A percentile compares a stretch with the other conserved stretches of the same genome.
phyloP scores from a whole-genome alignment of 2,329 filamentous ascomycete species.

The Aspergillus costaricaensis region DNA sequence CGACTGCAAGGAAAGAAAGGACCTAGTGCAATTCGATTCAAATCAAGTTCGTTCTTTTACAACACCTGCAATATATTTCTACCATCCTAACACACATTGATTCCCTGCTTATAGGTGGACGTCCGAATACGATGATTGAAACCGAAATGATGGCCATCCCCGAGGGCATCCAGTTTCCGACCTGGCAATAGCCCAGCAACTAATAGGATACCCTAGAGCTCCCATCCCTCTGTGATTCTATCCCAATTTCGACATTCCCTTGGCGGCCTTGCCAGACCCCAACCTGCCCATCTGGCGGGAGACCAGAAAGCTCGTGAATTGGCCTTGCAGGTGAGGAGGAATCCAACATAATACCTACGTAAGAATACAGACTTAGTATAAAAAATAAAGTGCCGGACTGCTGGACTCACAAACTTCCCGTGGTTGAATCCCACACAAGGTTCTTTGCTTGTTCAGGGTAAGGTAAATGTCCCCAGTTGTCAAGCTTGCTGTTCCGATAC shows the following conservation, averaged over 20 bases:
- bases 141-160: too few species aligned
- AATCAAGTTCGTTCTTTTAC: too few species aligned
- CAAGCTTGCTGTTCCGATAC: neutral
- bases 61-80: too few species aligned
- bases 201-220: neutral
- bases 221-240: neutral
- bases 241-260: neutral
- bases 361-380: neutral
- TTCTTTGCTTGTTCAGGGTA: neutral
- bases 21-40: too few species aligned
- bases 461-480: neutral
- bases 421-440: neutral
- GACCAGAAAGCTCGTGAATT: neutral
- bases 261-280: neutral
- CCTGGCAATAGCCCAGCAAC: too few species aligned
- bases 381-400: neutral
- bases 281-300: neutral
- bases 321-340: neutral
- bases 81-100: too few species aligned
- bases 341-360: neutral
- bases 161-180: too few species aligned
- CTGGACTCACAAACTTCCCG: neutral
- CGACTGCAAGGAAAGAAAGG: too few species aligned
- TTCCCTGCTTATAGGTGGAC: too few species aligned
- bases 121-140: too few species aligned